Base-by-base conservation (phyloP, 176 grass and related monocot genomes). In the Themeda triandra region DNA sequence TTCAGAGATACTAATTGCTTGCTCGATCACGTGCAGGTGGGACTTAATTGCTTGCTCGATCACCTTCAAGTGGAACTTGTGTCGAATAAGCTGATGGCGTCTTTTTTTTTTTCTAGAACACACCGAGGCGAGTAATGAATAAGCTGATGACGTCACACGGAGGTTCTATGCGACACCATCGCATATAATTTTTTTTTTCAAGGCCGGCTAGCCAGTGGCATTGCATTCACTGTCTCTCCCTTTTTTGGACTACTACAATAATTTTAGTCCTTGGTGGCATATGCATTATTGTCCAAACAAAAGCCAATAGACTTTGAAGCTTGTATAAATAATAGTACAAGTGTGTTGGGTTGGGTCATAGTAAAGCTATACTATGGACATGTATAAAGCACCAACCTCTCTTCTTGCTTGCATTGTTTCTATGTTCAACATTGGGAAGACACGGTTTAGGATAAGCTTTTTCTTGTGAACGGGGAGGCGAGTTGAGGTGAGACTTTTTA, bases 371-470 rank as follows among this genome's bases (percentile, higher is more conserved):
- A 9, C 8, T 13, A 13, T 44, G 42, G 12, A 44, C 42, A 41
- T 13, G 13, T 44, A 44, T 44, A 44, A 11, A 73, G 6, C 14
- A 13, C 4, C 44, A 3, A 14, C 44, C 46, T 44, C 48, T 51
- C 28, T 45, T 15, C 1, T 32, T n/a, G 12, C 56, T 4, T 59
- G 56, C 17, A 53, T 73, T 49, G 7, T 37, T 58, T 69, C 21
- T 75, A 75, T 28, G 82, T 85, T 82, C 75, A 88, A 45, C 49
- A 40, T 69, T 84, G 37, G 23, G 36, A 12, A 21, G 10, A 65
- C 21, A 32, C 6, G 0, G 35, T 35, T 75, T 35, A 45, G 29
- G 75, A 37, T 39, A 45, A 45, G 40, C 64, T 44, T 14, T 44
- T 48, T 48, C 45, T 48, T 48, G 45, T 48, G 45, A 15, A 48